Conservation (phyloP, 495 filamentous ascomycete species). For the Oleoguttula mirabilis region DNA sequence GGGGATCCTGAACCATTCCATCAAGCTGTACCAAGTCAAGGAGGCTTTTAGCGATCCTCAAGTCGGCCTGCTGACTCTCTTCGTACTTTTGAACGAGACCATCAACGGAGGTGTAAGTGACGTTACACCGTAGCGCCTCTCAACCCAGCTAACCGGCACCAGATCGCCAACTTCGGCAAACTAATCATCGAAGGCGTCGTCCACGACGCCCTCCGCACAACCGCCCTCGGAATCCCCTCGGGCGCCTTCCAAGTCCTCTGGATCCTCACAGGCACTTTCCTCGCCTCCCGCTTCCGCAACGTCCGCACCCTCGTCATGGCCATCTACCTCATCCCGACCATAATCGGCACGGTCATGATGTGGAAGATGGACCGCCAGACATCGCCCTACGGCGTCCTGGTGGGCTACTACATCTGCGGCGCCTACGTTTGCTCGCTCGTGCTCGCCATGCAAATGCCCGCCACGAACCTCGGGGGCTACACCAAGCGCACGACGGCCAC, state of each 20-base stretch:
- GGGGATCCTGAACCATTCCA: too few species aligned
- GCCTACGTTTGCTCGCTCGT: slow-evolving; percentile 33
- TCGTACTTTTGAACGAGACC: slow-evolving; percentile 30
- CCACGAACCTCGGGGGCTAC: slow-evolving; percentile 33
- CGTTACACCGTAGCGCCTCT: too few species aligned
- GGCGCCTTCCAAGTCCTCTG: slow-evolving; percentile 34
- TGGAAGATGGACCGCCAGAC: slow-evolving; percentile 30
- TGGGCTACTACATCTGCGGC: slow-evolving; percentile 33
- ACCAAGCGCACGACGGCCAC: slow-evolving; percentile 34
- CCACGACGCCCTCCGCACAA: slow-evolving; percentile 24
- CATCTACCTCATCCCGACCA: slow-evolving; percentile 29
- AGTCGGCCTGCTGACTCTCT: slow-evolving; percentile 14
- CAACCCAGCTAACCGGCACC: too few species aligned
- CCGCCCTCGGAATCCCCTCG: slow-evolving; percentile 31
- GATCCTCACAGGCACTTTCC: slow-evolving; percentile 28
- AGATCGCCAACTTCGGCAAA: slow-evolving; percentile 31
- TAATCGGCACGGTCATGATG: slow-evolving; percentile 29
- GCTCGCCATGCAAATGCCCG: slow-evolving; percentile 33
- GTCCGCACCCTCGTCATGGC: slow-evolving; percentile 31
- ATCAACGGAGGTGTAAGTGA: slow-evolving; percentile 34
- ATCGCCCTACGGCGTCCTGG: slow-evolving; percentile 31
- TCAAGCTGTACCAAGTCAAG: slow-evolving; percentile 3
- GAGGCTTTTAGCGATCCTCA: background rate
- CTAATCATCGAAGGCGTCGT: slow-evolving; percentile 33
- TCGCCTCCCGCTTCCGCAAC: slow-evolving; percentile 29